Conservation (phyloP, 2,329 filamentous ascomycete genomes). For the Ilyonectria sp. region DNA sequence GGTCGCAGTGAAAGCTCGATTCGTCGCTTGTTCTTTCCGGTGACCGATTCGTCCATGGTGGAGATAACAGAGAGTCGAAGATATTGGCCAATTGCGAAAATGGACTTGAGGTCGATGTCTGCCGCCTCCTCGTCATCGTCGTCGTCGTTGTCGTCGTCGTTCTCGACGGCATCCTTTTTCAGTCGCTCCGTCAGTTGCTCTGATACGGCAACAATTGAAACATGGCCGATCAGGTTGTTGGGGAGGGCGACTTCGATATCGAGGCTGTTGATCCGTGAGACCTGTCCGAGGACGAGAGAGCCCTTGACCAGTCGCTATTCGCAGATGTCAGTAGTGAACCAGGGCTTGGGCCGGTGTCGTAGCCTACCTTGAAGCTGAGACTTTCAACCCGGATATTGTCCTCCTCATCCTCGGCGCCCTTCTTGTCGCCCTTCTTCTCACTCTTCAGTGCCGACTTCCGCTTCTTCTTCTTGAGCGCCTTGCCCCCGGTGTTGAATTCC, state of each 20-base stretch:
- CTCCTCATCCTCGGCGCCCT: conserved; percentile 58
- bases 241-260: conserved; percentile 88
- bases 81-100: conserved; percentile 91
- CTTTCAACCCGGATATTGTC: conserved; percentile 83
- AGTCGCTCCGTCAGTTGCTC: conserved; percentile 82
- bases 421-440: conserved; percentile 67
- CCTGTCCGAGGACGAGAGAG: conserved; percentile 88
- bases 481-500: conserved; percentile 68
- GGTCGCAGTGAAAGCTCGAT: conserved; percentile 92
- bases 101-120: conserved; percentile 79
- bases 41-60: conserved; percentile 76
- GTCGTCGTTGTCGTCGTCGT: conserved; percentile 70
- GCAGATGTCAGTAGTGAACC: conserved; percentile 43
- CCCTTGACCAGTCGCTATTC: conserved; percentile 84
- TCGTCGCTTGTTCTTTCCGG: conserved; percentile 79
- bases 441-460: conserved; percentile 68
- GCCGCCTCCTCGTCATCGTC: conserved; percentile 63
- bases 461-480: conserved; percentile 67
- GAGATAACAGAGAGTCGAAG: conserved; percentile 87
- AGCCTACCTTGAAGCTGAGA: conserved; percentile 85
- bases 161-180: conserved; percentile 73
- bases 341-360: conserved; percentile 6
- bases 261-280: conserved; percentile 84
- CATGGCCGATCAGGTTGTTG: conserved; percentile 92
- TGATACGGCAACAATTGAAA: conserved; percentile 93